A percentile compares a stretch with the other conserved stretches of the same genome.
Conservation (phyloP, 2,329 filamentous ascomycete species). For the Epichloe coenophiala region DNA sequence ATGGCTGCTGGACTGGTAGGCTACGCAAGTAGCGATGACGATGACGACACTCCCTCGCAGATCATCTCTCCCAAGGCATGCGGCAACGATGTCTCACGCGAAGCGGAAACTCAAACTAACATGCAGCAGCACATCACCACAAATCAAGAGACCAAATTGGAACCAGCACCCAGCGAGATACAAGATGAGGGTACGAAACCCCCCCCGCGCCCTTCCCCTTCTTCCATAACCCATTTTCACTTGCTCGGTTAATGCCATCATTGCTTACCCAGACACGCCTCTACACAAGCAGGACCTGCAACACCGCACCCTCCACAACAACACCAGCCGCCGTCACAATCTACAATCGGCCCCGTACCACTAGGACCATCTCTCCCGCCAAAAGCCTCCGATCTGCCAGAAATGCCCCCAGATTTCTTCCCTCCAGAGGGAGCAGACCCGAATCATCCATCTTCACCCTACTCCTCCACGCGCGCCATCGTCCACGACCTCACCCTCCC, state of each 20-base stretch:
- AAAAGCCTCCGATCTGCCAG: conserved; percentile 11
- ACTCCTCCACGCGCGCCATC: conserved; percentile 48
- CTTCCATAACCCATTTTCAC: not conserved
- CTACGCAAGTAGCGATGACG: conserved; percentile 40
- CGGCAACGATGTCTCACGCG: not conserved
- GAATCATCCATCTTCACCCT: conserved; percentile 40
- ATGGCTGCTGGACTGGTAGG: conserved; percentile 33
- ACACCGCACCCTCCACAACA: not conserved
- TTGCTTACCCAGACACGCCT: not conserved
- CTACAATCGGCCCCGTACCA: conserved; percentile 17
- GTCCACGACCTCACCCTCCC: conserved; percentile 64
- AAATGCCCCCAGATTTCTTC: conserved; percentile 9
- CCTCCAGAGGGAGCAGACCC: conserved; percentile 12
- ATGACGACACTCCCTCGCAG: conserved; percentile 19
- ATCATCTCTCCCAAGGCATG: not conserved
- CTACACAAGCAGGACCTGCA: not conserved
- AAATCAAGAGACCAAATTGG: not conserved
- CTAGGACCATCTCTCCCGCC: conserved; percentile 27
- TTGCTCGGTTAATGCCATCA: too few relatives aligned
- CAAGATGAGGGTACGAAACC: not conserved
- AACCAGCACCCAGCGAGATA: not conserved
- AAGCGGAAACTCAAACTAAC: not conserved
- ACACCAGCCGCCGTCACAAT: not conserved
- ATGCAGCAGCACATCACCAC: not conserved
- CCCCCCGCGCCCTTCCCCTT: too few relatives aligned